Conservation (phyloP, 208 protist species). For the Dictyostelium gargantuum region DNA sequence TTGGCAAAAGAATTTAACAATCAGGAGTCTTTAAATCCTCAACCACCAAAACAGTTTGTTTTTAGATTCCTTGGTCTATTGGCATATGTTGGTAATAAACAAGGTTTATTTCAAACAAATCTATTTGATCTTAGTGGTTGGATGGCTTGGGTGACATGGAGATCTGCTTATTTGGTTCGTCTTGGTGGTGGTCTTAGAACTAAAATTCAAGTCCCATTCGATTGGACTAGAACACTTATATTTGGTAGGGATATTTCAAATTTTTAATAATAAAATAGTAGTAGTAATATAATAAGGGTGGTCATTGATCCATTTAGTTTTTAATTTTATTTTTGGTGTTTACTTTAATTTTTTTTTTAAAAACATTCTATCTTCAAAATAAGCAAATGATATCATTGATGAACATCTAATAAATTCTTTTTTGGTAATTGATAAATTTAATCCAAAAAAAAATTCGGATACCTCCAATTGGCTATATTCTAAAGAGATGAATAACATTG, state of each 20-base stretch:
- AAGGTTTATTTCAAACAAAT: slow-evolving; percentile 7
- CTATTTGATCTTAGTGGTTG: slow-evolving; percentile 14
- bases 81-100: slow-evolving; percentile 57
- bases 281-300: too few relatives aligned
- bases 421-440: too few relatives aligned
- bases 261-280: not conserved
- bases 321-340: too few relatives aligned
- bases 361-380: too few relatives aligned
- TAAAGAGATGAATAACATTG: too few relatives aligned
- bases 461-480: too few relatives aligned
- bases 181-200: slow-evolving; percentile 21
- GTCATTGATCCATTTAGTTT: too few relatives aligned
- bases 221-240: slow-evolving; percentile 2
- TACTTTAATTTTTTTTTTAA: too few relatives aligned
- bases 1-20: slow-evolving; percentile 60
- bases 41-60: not conserved
- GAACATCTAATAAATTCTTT: too few relatives aligned
- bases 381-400: too few relatives aligned
- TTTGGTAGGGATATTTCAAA: not conserved
- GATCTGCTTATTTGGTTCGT: slow-evolving; percentile 68
- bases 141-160: slow-evolving; percentile 40
- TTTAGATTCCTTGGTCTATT: slow-evolving; percentile 59
- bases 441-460: too few relatives aligned
- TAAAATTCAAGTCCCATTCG: slow-evolving; percentile 69
- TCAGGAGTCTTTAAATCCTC: not conserved